phyloP scores from a whole-genome alignment of 2,329 filamentous ascomycete species.

The Aspergillus latus region DNA sequence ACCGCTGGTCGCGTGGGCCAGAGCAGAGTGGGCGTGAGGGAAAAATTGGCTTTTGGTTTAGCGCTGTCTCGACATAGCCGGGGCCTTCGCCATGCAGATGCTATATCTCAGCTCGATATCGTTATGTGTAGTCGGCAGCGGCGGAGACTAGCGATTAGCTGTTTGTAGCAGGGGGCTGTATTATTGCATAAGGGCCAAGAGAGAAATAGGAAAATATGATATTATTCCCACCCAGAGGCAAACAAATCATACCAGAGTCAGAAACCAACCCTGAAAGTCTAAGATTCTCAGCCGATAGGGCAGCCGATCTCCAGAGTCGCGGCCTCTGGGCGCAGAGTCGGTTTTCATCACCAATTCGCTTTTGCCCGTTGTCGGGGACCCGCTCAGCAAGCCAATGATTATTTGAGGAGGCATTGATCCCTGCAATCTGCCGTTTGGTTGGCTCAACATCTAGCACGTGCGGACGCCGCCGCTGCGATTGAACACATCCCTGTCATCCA shows the following conservation, averaged over 20 bases:
- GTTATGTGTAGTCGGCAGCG: neutral
- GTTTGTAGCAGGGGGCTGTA: neutral
- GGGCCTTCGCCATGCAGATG: neutral
- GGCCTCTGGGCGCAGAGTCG: slow-evolving; percentile 1
- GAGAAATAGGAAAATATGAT: neutral
- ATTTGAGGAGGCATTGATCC: neutral
- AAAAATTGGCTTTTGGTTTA: slow-evolving; percentile 12
- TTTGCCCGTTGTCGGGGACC: neutral
- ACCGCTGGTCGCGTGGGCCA: slow-evolving; percentile 1
- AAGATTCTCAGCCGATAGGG: slow-evolving; percentile 7
- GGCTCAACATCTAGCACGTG: too few species aligned
- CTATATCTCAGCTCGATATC: slow-evolving; percentile 1
- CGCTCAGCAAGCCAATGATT: neutral
- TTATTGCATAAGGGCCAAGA: neutral
- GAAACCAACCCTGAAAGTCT: neutral
- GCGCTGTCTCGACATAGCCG: slow-evolving; percentile 3
- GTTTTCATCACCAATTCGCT: neutral
- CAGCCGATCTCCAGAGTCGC: neutral
- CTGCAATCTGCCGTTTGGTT: too few species aligned
- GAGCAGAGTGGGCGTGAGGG: neutral
- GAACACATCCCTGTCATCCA: slow-evolving; percentile 7
- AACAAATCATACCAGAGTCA: neutral
- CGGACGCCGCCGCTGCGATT: slow-evolving; percentile 9
- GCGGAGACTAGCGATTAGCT: neutral
- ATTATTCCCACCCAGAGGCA: neutral